These are phyloP conservation scores for Naumovozyma baii DNA, from an alignment of 805 yeast species.

Conservation along the genomic window DNA sequence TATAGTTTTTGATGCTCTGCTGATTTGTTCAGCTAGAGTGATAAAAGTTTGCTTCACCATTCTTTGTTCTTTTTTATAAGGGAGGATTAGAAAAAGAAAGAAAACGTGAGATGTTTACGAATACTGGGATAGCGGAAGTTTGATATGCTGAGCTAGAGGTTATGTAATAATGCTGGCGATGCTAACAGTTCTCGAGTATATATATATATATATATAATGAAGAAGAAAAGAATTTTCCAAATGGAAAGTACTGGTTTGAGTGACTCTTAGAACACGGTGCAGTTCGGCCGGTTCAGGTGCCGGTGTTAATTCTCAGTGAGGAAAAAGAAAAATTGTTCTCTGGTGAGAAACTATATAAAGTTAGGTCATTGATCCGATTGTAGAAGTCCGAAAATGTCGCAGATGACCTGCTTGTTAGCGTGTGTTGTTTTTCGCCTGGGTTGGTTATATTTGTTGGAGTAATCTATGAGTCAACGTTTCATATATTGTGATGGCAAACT, in stretches of 20 bases:
- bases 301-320: background rate
- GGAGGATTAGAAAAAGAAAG: too few relatives aligned
- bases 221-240: too few relatives aligned
- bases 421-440: background rate
- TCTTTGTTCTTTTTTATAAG: too few relatives aligned
- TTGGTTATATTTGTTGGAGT: background rate
- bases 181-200: too few relatives aligned
- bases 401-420: too few relatives aligned
- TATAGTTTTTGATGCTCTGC: constrained; percentile 17
- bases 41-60: constrained; percentile 15
- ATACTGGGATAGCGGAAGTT: background rate
- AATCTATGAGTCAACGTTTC: too few relatives aligned
- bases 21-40: constrained; percentile 13
- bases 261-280: background rate
- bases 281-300: background rate
- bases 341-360: too few relatives aligned
- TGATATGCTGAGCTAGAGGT: too few relatives aligned
- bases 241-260: background rate
- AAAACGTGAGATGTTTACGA: background rate
- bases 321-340: background rate
- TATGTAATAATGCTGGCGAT: too few relatives aligned
- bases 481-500: background rate
- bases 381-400: too few relatives aligned
- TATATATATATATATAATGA: too few relatives aligned
- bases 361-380: too few relatives aligned